Base-by-base conservation (phyloP, 441 rosid genomes). In the Populus trichocarpa region DNA sequence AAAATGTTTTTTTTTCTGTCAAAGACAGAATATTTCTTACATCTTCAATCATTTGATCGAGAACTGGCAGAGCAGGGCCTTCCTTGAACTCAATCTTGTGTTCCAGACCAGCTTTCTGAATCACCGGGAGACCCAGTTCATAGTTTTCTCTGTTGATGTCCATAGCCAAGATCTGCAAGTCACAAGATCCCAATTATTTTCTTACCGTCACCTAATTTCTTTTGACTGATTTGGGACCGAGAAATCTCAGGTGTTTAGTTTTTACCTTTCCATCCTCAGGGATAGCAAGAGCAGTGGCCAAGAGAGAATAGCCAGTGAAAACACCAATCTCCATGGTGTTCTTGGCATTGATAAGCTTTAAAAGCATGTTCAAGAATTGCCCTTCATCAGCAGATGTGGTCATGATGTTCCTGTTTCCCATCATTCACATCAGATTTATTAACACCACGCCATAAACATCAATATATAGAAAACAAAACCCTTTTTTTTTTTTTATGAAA, bases 251-350 rank as follows among this genome's bases (percentile, higher is more conserved):
- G 20, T 53, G 5, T 35, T 7, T 2, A 57, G 38, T 50, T 38
- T 6, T 38, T 6, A 96, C 99, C 96, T 93, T 92, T 75, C 98
- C 99, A 79, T 96, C 98, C 4, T 91, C 92, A 20, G 99, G 99
- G 69, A 96, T 88, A 80, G 99, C 99, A 75, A 96, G 97, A 81
- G 99, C 99, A 2, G 99, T 94, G 75, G 98, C 96, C 72, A 96
- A 75, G 71, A 96, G 97, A 81, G 99, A 96, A 84, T 93, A 93
- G 32, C 99, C 99, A 28, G 99, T 96, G 90, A 88, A 96, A 69
- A 96, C 99, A 18, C 99, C 99, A 25, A 96, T 94, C 87, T 96
- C 99, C 98, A 96, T 96, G 61, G 98, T 95, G 90, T 93, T 93
- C 88, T 95, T 92, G 67, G 98, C 99, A 79, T 96, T 92, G 81